Percentiles rank a stretch among this genome's conserved stretches.
Conservation (phyloP, 495 filamentous ascomycete species). For the Talaromyces liani region DNA sequence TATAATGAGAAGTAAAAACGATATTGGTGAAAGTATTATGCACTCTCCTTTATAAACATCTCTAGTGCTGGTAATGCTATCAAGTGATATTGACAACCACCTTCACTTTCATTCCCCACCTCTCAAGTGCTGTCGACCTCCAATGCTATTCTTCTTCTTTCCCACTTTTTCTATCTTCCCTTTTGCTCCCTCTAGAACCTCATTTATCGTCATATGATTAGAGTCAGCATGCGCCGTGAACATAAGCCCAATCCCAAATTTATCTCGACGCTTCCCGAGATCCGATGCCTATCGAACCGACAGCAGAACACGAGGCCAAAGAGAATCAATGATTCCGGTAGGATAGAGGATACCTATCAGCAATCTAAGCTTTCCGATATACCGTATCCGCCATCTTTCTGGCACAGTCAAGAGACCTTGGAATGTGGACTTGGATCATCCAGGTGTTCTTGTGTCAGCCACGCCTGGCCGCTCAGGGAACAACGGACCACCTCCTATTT, state of each 20-base stretch:
- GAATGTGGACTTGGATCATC: neutral
- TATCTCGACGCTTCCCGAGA: neutral
- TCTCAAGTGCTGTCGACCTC: neutral
- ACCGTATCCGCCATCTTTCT: neutral
- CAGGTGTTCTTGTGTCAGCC: neutral
- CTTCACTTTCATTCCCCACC: neutral
- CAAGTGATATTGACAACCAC: neutral
- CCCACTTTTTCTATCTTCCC: neutral
- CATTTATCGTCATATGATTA: neutral
- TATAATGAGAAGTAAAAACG: neutral
- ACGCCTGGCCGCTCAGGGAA: neutral
- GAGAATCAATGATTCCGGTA: neutral
- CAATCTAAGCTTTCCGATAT: neutral
- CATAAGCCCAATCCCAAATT: neutral
- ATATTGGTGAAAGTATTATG: neutral
- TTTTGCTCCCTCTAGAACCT: neutral
- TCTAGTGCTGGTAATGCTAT: neutral
- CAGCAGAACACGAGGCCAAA: neutral
- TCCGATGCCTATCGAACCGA: neutral
- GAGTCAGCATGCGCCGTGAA: neutral
- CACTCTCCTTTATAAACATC: neutral
- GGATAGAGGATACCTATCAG: neutral
- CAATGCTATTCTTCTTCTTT: neutral
- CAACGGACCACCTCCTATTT: neutral
- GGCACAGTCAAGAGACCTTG: neutral